phyloP scores from a whole-genome alignment of 2,329 filamentous ascomycete species.

The Arthrobotrys iridis region DNA sequence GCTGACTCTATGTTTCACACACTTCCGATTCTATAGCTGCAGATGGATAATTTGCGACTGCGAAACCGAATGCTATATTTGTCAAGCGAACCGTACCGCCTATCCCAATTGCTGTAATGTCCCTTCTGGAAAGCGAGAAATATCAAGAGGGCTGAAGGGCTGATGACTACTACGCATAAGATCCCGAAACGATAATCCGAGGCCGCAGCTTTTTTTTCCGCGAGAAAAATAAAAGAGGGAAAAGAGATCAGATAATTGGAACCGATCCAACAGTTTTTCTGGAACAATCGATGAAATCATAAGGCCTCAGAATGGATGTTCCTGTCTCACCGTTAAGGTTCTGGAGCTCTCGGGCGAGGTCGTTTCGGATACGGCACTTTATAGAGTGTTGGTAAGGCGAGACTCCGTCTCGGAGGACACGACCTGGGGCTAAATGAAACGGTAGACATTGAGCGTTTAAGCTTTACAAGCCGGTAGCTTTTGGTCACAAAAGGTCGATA shows the following conservation, averaged over 20 bases:
- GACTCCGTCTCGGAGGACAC: constrained; percentile 50
- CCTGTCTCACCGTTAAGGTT: constrained; percentile 47
- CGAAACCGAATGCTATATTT: constrained; percentile 46
- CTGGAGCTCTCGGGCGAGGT: constrained; percentile 37
- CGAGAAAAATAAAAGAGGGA: constrained; percentile 8
- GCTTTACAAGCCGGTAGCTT: constrained; percentile 34
- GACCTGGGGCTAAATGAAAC: constrained; percentile 10
- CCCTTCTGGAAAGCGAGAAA: constrained; percentile 18
- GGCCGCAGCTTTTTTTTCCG: constrained; percentile 25
- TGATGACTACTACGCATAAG: constrained; percentile 29
- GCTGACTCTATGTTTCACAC: constrained; percentile 48
- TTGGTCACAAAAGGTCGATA: not conserved
- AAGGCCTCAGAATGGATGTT: constrained; percentile 19
- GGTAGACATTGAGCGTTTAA: constrained; percentile 18
- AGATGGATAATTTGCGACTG: constrained; percentile 53
- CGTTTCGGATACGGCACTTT: constrained; percentile 37
- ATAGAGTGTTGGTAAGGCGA: constrained; percentile 13
- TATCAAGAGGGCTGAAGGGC: constrained; percentile 48
- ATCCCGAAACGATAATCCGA: constrained; percentile 45
- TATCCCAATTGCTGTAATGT: constrained; percentile 11
- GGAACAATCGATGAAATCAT: constrained; percentile 48
- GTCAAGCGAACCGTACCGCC: constrained; percentile 40
- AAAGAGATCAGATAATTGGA: constrained; percentile 27
- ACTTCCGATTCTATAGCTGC: constrained; percentile 15
- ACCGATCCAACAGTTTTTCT: constrained; percentile 22